Base-by-base conservation (phyloP, 345 rosid species). In the Eucalyptus cloeziana region DNA sequence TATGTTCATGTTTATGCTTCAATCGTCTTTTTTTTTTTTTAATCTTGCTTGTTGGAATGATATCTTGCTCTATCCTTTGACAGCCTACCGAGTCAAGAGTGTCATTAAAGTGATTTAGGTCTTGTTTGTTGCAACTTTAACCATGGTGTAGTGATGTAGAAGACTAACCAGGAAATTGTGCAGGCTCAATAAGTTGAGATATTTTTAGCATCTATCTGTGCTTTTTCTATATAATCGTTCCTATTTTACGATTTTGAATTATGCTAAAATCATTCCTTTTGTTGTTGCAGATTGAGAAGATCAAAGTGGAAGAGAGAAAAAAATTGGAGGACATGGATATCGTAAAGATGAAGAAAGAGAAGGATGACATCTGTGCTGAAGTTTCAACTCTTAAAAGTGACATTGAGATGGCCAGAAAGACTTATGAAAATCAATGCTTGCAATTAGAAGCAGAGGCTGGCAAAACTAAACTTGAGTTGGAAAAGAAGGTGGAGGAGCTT, bases 251-350 rank as follows among this genome's bases (percentile, higher is more conserved):
- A 37, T 62, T 86, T 56, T 86, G 27, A 76, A 56, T 62, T 19
- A 24, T 50, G 31, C n/a, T 76, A 25, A 13, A 40, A 31, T 69
- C 56, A 17, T 49, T 67, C 13, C 49, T 86, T 80, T 86, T 54
- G 89, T 86, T 88, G 33, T 31, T 95, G 92, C 91, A 98, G 99
- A 91, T 69, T 89, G 96, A 97, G 93, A 97, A 97, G 92, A 91
- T 86, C 85, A 94, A 90, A 91, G 64, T 96, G 85, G 98, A 94
- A 92, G 95, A 97, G 91, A 95, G 91, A 91, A 96, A 92, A 92
- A 95, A 93, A 88, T 91, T 91, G 87, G 97, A 94, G 94, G 95
- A 95, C 89, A 93, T 93, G 87, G 94, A 96, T 89, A 86, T 94
- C 86, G 76, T 88, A 90, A 92, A 91, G 88, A 89, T 95, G 87